A percentile compares a stretch with the other conserved stretches of the same genome.
phyloP scores from a whole-genome alignment of 371 early-diverging fungal species.

The Rhizopus microsporus region DNA sequence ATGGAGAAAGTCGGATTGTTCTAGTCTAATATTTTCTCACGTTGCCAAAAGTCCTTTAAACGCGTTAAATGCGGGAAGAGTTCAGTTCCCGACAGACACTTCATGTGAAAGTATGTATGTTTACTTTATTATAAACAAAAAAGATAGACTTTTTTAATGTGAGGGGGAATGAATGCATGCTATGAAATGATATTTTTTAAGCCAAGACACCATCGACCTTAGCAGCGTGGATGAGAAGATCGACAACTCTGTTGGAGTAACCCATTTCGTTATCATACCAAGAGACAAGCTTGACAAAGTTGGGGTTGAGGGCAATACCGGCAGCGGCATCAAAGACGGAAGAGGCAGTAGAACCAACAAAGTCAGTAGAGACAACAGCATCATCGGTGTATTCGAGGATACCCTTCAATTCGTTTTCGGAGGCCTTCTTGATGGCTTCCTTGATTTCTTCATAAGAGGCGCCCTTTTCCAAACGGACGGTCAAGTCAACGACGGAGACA shows the following conservation, averaged over 20 bases:
- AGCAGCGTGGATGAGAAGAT: constrained; percentile 82
- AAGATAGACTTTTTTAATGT: neutral
- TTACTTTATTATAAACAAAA: constrained; percentile 5
- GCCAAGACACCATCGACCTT: constrained; percentile 48
- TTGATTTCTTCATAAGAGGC: constrained; percentile 94
- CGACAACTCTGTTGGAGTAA: constrained; percentile 93
- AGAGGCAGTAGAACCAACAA: constrained; percentile 87
- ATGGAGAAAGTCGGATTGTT: neutral
- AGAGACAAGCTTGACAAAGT: constrained; percentile 94
- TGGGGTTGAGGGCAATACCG: constrained; percentile 94
- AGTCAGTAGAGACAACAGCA: constrained; percentile 96
- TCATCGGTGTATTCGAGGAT: constrained; percentile 96
- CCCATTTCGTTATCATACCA: constrained; percentile 97
- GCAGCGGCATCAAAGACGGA: constrained; percentile 98
- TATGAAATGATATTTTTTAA: neutral
- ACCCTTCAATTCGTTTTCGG: constrained; percentile 85
- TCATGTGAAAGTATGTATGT: neutral
- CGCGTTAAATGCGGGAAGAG: neutral
- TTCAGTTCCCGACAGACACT: neutral
- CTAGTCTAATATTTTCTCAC: neutral
- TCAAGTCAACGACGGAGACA: constrained; percentile 99
- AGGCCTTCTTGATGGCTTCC: constrained; percentile 80
- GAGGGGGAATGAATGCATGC: constrained; percentile 3
- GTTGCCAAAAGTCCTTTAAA: neutral
- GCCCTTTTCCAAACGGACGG: constrained; percentile 86